Base-by-base conservation (phyloP, 805 yeast genomes). In the Wickerhamiella sorbophila region DNA sequence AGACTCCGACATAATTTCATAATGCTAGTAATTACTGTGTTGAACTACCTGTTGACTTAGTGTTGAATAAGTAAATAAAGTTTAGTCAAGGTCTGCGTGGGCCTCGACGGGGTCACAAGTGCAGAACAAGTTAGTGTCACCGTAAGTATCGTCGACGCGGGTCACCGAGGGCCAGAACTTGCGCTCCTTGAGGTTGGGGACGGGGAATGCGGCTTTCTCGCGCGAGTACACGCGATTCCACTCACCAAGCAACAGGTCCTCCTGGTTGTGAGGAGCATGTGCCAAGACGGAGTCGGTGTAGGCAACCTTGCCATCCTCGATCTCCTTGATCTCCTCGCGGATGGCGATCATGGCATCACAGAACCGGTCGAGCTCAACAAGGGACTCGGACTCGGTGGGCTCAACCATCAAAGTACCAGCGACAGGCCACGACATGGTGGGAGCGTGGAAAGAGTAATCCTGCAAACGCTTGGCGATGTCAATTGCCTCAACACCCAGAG, bases 361-460 rank as follows among this genome's bases (percentile, higher is more conserved):
- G 63, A 91, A 88, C 55, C 96, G 72, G 62, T 91, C 88, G 47
- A 91, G 69, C 64, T 91, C 98, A 43, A 70, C 82, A 55, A 79
- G 64, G 56, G 85, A 76, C 65, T 91, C 98, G 16, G 91, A 79
- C 65, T 91, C 98, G 3, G 98, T 91, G 45, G 98, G 98, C 66
- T 91, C 98, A 48, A 91, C 76, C 98, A 91, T 91, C 53, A 91
- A 71, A 2, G 98, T 91, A 48, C 94, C 94, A 4, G 96, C 88
- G 40, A 91, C 94, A 8, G 98, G 98, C 83, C 91, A 91, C 2
- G 97, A 91, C 83, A 91, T 78, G 20, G 98, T 91, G 48, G 98
- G 98, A 1, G 95, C 95, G 63, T 91, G 98, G 75, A 91, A 91
- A 0, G 97, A 95, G 60, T 88, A 91, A 64, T 91, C 98, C 65